A percentile compares a stretch with the other conserved stretches of the same genome.
These are phyloP conservation scores for Chamaecrista fasciculata DNA, from an alignment of 306 rosid genomes.

Conservation along the genomic window DNA sequence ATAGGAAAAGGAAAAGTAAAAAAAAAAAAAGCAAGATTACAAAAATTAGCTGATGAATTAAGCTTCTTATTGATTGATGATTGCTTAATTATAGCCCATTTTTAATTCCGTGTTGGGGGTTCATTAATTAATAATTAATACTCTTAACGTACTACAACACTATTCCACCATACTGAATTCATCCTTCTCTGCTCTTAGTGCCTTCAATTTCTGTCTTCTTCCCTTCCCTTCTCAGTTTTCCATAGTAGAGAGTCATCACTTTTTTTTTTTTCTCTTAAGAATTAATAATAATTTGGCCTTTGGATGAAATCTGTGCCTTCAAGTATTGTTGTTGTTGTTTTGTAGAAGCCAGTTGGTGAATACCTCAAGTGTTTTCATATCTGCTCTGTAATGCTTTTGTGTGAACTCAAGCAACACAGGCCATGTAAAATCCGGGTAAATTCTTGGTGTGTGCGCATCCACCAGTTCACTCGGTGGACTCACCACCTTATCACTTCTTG, in stretches of 20 bases:
- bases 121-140: no score
- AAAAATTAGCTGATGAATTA: slow-evolving; percentile 36
- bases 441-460: slow-evolving; percentile 50
- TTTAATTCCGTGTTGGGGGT: slow-evolving; percentile 37
- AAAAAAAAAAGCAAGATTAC: slow-evolving; percentile 28
- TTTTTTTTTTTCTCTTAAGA: no score
- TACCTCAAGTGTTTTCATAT: slow-evolving; percentile 73
- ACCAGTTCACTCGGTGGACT: slow-evolving; percentile 74
- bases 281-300: slow-evolving; percentile 21
- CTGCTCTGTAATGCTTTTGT: slow-evolving; percentile 87
- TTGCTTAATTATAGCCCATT: slow-evolving; percentile 38
- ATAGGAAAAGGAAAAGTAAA: no score
- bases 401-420: slow-evolving; percentile 81
- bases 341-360: slow-evolving; percentile 70
- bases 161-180: slow-evolving; percentile 29
- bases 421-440: slow-evolving; percentile 98
- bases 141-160: slow-evolving; percentile 32
- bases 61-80: slow-evolving; percentile 21
- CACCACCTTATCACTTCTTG: slow-evolving; percentile 75
- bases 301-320: no score
- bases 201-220: neutral
- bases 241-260: slow-evolving; percentile 30
- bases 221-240: slow-evolving; percentile 1
- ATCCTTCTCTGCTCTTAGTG: neutral
- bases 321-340: slow-evolving; percentile 40